Base-by-base conservation (phyloP, 345 rosid species). In the Jatropha curcas region DNA sequence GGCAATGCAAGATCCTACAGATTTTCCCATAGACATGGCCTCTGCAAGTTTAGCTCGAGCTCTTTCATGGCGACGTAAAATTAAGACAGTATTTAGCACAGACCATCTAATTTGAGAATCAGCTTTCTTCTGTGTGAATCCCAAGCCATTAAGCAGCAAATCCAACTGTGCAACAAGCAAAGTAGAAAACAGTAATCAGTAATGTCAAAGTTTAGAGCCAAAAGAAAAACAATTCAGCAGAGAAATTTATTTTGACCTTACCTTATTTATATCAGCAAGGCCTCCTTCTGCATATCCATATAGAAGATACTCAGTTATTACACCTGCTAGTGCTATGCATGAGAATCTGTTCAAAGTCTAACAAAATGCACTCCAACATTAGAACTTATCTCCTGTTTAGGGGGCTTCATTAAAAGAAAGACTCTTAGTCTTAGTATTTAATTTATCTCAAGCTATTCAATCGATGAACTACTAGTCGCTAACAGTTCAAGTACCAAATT, bases 81-180 rank as follows among this genome's bases (percentile, higher is more conserved):
- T 74, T 39, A 90, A 71, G 31, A 92, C 74, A 7, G 92, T 90
- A 80, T 87, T 92, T 71, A 94, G 84, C 2, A 89, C 88, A 51
- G 98, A 85, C 98, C 98, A 92, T 72, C 98, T 81, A 34, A 94
- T 91, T 73, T 88, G 96, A 5, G 98, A 92, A 68, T 94, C 94
- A 10, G 84, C 94, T 76, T 93, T 89, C 93, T 89, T 91, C 74
- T 88, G 96, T 31, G 98, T 88, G 72, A 93, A 93, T 14, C 94
- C 96, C 78, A 88, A 86, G 77, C 97, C 78, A 69, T 82, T 84
- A 28, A 93, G 84, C 75, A 91, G 65, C 66, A 55, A 30, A 80
- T 93, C 97, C 86, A 93, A 73, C 96, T 88, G 90, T 46, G 71
- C 35, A 70, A 60, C 14, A 3, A 43, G 10, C 50, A 62, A 65